Base-by-base conservation (phyloP, 495 filamentous ascomycete genomes). In the Geopyxis carbonaria region DNA sequence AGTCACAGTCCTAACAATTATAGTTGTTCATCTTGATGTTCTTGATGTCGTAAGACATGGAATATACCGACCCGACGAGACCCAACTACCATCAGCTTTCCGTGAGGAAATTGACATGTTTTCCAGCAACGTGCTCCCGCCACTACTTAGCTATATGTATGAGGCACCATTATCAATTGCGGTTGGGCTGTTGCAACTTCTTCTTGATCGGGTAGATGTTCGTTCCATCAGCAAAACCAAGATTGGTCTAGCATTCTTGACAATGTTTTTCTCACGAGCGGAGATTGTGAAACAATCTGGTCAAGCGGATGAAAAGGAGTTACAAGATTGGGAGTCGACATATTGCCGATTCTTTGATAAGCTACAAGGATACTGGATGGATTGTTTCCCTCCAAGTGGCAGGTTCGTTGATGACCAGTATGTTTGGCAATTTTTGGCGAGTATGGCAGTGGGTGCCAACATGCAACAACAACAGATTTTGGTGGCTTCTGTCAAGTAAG, bases 341-440 rank as follows among this genome's bases (percentile, higher is more conserved):
- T 94, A 91, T 60, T 81, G 82, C 40, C 67, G 68, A 3, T 70
- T 97, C 33, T 97, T 97, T 57, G 83, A 91, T 52, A 66, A 71
- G 4, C 62, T 93, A 14, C 86, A 95, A 57, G 80, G 80, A 10
- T 70, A 72, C 8, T 70, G 95, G 25, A 77, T 73, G 0, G 66
- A 78, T 38, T 75, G 93, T 39, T 95, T 97, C 71, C 83, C 85
- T 1, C 75, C 76, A 13, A 73, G 76, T 4, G 80, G 87, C 45
- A 80, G 74, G 45, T 67, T 80, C 13, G 76, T 76, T 33, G 79
- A 89, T 42, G 89, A 97, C 53, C 74, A 89, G 48, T 91, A 94
- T 51, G 85, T 94, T 11, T 97, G 89, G 89, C 85, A 94, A 58
- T 93, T 95, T 59, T 67, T 97, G 44, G 89, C 89, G 13, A 84